These are phyloP conservation scores for Emiliania huxleyi DNA, from an alignment of 78 protist species.

Conservation along the genomic window DNA sequence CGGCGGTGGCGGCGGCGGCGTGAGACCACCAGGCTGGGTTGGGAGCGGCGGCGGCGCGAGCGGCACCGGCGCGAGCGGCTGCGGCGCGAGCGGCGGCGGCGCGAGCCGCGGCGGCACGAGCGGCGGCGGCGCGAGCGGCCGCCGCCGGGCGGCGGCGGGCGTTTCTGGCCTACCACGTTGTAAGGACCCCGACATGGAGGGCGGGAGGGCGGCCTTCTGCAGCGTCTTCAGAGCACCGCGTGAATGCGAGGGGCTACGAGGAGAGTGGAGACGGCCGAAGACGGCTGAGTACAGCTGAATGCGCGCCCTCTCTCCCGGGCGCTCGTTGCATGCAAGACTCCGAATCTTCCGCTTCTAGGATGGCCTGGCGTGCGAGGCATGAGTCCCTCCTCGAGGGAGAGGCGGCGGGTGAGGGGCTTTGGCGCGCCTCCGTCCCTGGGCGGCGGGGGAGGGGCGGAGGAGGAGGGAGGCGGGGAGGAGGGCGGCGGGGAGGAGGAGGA, in stretches of 20 bases:
- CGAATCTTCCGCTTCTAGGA: neutral
- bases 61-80: too few relatives aligned
- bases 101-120: neutral
- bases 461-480: constrained; percentile 20
- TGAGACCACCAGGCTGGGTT: too few relatives aligned
- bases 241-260: neutral
- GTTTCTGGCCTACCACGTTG: too few relatives aligned
- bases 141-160: too few relatives aligned
- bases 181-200: too few relatives aligned
- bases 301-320: neutral
- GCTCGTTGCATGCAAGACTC: too few relatives aligned
- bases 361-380: neutral
- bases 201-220: too few relatives aligned
- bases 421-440: neutral
- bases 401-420: neutral
- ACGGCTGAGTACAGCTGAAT: neutral
- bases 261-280: neutral
- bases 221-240: neutral
- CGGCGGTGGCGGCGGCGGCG: too few relatives aligned
- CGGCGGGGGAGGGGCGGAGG: neutral
- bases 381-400: neutral
- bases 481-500: neutral
- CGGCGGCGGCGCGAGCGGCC: too few relatives aligned
- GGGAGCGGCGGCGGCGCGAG: too few relatives aligned
- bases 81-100: too few relatives aligned